A percentile compares a stretch with the other conserved stretches of the same genome.
Evolutionary conservation across 345 rosid genomes (phyloP).

Genomic region (Lepidium aucheri): DNA sequence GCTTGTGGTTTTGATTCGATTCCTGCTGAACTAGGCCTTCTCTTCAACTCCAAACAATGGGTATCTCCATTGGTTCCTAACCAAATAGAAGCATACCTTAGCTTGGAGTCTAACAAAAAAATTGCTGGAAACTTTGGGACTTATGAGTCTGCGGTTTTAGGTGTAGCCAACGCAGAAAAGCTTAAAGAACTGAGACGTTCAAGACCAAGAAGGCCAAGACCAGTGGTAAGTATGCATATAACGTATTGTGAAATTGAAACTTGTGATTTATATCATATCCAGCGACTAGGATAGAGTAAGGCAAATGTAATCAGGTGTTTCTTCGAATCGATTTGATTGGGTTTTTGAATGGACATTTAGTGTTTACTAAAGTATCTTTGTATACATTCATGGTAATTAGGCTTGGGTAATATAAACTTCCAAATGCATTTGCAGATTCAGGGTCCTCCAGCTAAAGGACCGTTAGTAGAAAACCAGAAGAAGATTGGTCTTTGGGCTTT

Average conservation of each 20-base stretch:
- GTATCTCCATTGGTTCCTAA: conserved; percentile 53
- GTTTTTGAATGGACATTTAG: background rate
- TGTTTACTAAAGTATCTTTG: background rate
- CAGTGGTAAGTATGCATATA: conserved; percentile 36
- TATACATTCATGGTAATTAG: background rate
- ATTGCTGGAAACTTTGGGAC: conserved; percentile 78
- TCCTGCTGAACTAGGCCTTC: conserved; percentile 77
- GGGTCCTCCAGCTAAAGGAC: conserved; percentile 66
- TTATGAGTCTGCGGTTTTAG: conserved; percentile 75
- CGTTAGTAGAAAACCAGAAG: conserved; percentile 55
- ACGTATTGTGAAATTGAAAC: background rate
- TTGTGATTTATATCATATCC: background rate
- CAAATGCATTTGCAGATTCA: conserved; percentile 51
- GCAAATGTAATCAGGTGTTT: background rate
- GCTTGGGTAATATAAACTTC: background rate
- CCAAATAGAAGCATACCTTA: conserved; percentile 59
- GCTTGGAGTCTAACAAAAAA: conserved; percentile 64
- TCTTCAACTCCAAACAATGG: conserved; percentile 85
- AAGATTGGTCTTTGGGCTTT: conserved; percentile 72
- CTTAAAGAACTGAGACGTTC: conserved; percentile 70
- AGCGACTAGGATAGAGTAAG: background rate
- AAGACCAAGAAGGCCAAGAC: conserved; percentile 63
- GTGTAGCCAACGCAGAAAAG: conserved; percentile 50
- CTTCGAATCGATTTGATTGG: background rate
- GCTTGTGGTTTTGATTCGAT: conserved; percentile 93